Percentiles rank a stretch among this genome's conserved stretches.
Evolutionary conservation across 768 basidiomycete species (phyloP).

Genomic region (Lentinula guzmanii): DNA sequence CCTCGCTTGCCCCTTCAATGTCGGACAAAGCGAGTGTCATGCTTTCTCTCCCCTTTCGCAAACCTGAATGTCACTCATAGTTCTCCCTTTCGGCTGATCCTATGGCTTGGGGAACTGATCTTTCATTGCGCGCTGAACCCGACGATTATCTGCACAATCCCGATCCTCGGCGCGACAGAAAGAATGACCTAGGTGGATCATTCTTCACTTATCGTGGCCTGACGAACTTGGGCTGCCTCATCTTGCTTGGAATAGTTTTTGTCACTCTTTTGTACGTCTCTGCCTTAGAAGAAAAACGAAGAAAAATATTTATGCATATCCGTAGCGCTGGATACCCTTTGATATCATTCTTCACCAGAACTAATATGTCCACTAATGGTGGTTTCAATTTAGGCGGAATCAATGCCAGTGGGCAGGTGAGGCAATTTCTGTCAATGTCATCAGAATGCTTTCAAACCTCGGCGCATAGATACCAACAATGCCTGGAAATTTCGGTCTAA

Average conservation of each 20-base stretch:
- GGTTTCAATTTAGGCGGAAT: slow-evolving; percentile 75
- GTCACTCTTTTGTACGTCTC: slow-evolving; percentile 52
- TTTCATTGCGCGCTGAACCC: slow-evolving; percentile 51
- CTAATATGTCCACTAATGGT: slow-evolving; percentile 25
- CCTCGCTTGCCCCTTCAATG: slow-evolving; percentile 31
- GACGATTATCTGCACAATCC: slow-evolving; percentile 75
- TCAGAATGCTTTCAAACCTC: background rate
- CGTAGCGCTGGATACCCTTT: slow-evolving; percentile 59
- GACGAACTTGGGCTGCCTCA: slow-evolving; percentile 65
- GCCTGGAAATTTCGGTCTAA: slow-evolving; percentile 60
- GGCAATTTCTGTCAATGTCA: slow-evolving; percentile 3
- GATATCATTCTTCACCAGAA: slow-evolving; percentile 48
- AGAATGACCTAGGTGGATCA: slow-evolving; percentile 52
- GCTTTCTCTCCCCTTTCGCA: background rate
- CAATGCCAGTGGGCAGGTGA: slow-evolving; percentile 68
- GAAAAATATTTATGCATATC: background rate
- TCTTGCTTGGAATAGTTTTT: slow-evolving; percentile 46
- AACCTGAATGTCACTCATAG: slow-evolving; percentile 24
- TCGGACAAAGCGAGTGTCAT: slow-evolving; percentile 46
- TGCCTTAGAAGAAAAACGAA: background rate
- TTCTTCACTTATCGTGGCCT: slow-evolving; percentile 67
- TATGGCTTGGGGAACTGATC: slow-evolving; percentile 62
- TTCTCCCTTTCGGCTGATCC: slow-evolving; percentile 75
- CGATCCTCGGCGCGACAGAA: slow-evolving; percentile 57
- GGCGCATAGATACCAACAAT: slow-evolving; percentile 46